Conservation (phyloP, 495 filamentous ascomycete genomes). For the Hypoxylon crocopeplum region DNA sequence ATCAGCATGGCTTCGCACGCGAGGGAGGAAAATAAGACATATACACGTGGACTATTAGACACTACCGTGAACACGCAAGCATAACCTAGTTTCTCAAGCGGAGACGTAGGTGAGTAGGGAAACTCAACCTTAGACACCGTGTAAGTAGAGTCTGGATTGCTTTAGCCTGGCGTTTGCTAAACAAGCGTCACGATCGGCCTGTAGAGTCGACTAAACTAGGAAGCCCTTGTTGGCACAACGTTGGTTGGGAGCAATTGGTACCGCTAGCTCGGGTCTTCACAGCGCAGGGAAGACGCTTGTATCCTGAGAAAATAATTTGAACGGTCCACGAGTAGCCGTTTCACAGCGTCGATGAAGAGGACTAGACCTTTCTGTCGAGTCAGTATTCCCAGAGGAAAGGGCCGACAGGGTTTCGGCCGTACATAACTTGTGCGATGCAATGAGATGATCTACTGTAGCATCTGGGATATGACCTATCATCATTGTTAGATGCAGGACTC, state of each 20-base stretch:
- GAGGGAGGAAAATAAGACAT: slow-evolving; percentile 10
- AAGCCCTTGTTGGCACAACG: slow-evolving; percentile 5
- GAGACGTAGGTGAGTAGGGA: slow-evolving; percentile 7
- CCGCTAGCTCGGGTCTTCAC: slow-evolving; percentile 23
- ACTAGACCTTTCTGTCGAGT: slow-evolving; percentile 25
- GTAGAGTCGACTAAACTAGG: slow-evolving; percentile 2
- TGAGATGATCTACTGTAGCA: no score
- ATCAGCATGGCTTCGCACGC: slow-evolving; percentile 8
- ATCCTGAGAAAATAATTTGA: background rate
- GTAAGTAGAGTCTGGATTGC: background rate
- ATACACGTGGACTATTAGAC: slow-evolving; percentile 17
- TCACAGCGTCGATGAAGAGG: slow-evolving; percentile 9
- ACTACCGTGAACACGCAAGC: slow-evolving; percentile 1
- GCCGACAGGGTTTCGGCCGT: slow-evolving; percentile 40
- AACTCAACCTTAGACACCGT: background rate
- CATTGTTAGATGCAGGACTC: slow-evolving; percentile 10
- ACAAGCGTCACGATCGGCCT: background rate
- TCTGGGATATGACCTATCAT: slow-evolving; percentile 32
- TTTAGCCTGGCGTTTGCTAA: background rate
- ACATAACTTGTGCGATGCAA: slow-evolving; percentile 26
- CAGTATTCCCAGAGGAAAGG: slow-evolving; percentile 35
- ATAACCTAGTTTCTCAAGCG: slow-evolving; percentile 21
- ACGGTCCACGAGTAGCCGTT: slow-evolving; percentile 1
- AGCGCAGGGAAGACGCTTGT: background rate
- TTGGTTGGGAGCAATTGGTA: slow-evolving; percentile 15